Percentiles rank a stretch among this genome's conserved stretches.
phyloP scores from a whole-genome alignment of 1,284 basidiomycete genomes.

The Acaromyces ingoldii region DNA sequence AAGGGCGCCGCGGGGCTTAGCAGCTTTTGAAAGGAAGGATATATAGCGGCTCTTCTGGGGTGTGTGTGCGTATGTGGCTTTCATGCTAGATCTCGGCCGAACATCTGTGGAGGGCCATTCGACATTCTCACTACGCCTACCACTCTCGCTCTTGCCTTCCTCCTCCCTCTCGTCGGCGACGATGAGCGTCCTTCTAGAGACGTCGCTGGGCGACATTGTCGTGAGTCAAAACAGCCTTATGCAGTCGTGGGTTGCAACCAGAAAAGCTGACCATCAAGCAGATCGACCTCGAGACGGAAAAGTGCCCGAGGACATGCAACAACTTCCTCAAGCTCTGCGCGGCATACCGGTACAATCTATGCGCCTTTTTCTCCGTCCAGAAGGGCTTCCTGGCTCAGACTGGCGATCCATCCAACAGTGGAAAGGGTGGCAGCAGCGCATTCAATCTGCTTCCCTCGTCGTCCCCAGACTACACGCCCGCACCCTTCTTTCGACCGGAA shows the following conservation, averaged over 20 bases:
- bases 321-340: conserved; percentile 98
- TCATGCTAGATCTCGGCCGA: no score
- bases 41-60: no score
- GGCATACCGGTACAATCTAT: conserved; percentile 90
- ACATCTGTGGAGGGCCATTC: no score
- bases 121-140: no score
- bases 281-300: conserved; percentile 88
- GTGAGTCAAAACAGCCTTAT: no score
- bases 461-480: conserved; percentile 21
- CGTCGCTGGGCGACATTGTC: conserved; percentile 88
- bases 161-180: neutral
- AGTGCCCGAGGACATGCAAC: conserved; percentile 80
- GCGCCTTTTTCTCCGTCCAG: conserved; percentile 80
- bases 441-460: conserved; percentile 63
- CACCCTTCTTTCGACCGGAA: conserved; percentile 80
- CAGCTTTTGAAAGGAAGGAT: no score
- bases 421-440: conserved; percentile 77
- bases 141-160: neutral
- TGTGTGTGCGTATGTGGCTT: no score
- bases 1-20: no score
- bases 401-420: conserved; percentile 91
- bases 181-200: conserved; percentile 95
- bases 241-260: neutral
- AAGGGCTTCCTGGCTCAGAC: conserved; percentile 93
- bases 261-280: no score